A percentile compares a stretch with the other conserved stretches of the same genome.
Evolutionary conservation across 2,329 filamentous ascomycete species (phyloP).

Genomic region (Lachnellula subtilissima): DNA sequence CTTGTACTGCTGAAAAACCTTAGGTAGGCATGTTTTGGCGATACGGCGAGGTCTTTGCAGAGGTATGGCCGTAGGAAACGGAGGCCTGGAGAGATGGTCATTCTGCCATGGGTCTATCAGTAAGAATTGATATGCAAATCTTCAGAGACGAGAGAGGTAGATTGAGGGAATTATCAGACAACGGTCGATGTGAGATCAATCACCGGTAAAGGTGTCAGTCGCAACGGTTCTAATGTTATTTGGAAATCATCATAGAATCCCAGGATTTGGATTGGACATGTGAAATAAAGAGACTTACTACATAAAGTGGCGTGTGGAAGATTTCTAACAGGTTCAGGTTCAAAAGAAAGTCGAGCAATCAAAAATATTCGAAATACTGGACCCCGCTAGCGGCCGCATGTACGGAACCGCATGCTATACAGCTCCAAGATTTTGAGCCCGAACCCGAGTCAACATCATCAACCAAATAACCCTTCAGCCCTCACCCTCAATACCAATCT

Average conservation of each 20-base stretch:
- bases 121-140: not conserved
- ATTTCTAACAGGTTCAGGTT: not conserved
- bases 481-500: not conserved
- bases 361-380: not conserved
- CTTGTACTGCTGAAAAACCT: slow-evolving; percentile 40
- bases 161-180: slow-evolving; percentile 37
- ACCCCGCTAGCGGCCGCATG: slow-evolving; percentile 17
- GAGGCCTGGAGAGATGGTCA: slow-evolving; percentile 42
- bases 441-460: not conserved
- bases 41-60: slow-evolving; percentile 36
- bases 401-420: not conserved
- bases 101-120: slow-evolving; percentile 32
- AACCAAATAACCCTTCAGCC: not conserved
- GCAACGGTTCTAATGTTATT: slow-evolving; percentile 54
- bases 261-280: not conserved
- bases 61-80: slow-evolving; percentile 54
- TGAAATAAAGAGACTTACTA: slow-evolving; percentile 13
- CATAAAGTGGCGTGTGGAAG: not conserved
- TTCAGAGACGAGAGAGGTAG: not conserved
- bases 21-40: slow-evolving; percentile 39
- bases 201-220: slow-evolving; percentile 48
- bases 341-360: not conserved
- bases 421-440: slow-evolving; percentile 19
- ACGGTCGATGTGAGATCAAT: slow-evolving; percentile 48
- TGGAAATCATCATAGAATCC: slow-evolving; percentile 44